These are phyloP conservation scores for Pluteus cervinus DNA, from an alignment of 768 basidiomycete species.

Conservation along the genomic window DNA sequence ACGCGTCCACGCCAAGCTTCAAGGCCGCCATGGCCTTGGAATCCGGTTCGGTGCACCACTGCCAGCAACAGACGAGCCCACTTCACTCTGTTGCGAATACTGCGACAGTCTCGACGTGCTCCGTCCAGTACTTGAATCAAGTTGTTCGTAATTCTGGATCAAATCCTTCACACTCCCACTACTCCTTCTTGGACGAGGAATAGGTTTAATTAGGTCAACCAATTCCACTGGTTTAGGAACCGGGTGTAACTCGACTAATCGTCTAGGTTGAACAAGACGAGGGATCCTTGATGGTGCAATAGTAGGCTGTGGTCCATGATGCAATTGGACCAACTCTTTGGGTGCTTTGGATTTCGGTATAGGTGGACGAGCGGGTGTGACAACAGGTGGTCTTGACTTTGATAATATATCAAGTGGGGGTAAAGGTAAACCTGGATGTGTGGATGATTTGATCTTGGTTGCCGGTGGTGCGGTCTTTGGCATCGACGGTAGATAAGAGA, in stretches of 20 bases:
- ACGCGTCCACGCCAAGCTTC: too few species aligned
- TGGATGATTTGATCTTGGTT: conserved; percentile 15
- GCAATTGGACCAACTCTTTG: conserved; percentile 60
- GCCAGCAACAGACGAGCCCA: too few species aligned
- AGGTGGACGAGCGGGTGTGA: conserved; percentile 52
- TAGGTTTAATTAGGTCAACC: too few species aligned
- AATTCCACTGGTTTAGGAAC: conserved; percentile 20
- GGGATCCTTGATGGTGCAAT: conserved; percentile 38
- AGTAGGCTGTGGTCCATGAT: conserved; percentile 42
- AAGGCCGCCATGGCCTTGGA: too few species aligned
- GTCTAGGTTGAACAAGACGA: conserved; percentile 28
- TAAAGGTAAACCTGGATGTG: conserved; percentile 40
- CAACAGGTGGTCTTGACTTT: conserved; percentile 48
- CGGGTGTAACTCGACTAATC: conserved; percentile 52
- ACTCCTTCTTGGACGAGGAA: conserved; percentile 41
- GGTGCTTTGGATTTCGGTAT: conserved; percentile 42
- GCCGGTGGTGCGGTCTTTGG: conserved; percentile 28
- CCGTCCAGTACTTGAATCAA: too few species aligned
- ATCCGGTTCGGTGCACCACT: too few species aligned
- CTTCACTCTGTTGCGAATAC: too few species aligned
- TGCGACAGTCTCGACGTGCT: too few species aligned
- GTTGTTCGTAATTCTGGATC: conserved; percentile 60
- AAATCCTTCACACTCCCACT: conserved; percentile 74
- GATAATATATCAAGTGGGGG: conserved; percentile 49
- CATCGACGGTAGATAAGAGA: conserved; percentile 53